phyloP scores from a whole-genome alignment of 257 asterid species.

The Jaltomata sinuosa region DNA sequence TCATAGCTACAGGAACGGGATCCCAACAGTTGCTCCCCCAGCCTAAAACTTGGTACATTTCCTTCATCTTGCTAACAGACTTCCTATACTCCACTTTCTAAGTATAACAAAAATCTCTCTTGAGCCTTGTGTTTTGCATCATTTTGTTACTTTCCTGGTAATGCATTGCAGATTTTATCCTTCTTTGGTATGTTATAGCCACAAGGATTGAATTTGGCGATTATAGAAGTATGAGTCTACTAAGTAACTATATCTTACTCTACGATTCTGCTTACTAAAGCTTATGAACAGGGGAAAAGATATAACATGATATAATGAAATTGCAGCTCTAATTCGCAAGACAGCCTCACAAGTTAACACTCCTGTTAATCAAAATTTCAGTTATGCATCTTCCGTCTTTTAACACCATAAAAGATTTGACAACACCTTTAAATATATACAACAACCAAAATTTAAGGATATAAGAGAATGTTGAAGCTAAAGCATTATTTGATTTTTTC shows the following conservation, averaged over 20 bases:
- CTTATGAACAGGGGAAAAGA: not conserved
- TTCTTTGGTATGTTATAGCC: not conserved
- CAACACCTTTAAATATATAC: not conserved
- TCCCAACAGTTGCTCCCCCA: not conserved
- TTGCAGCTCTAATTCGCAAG: not conserved
- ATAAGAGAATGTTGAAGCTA: not conserved
- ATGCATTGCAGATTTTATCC: not conserved
- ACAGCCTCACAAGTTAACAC: not conserved
- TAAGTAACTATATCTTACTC: not conserved
- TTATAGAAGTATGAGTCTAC: not conserved
- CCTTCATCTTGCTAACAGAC: not conserved
- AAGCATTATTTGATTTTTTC: not conserved
- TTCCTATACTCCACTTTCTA: not conserved
- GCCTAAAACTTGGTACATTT: not conserved
- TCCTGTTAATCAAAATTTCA: not conserved
- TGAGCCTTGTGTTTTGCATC: not conserved
- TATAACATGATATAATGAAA: not conserved
- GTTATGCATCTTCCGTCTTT: not conserved
- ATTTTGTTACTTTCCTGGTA: not conserved
- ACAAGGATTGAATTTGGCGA: not conserved
- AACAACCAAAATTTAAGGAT: not conserved
- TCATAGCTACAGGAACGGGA: not conserved
- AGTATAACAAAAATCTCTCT: not conserved
- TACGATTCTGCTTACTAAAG: not conserved
- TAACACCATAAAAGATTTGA: not conserved